These are phyloP conservation scores for Nothophytophthora sp. DNA, from an alignment of 352 stramenopile genomes.

Conservation along the genomic window DNA sequence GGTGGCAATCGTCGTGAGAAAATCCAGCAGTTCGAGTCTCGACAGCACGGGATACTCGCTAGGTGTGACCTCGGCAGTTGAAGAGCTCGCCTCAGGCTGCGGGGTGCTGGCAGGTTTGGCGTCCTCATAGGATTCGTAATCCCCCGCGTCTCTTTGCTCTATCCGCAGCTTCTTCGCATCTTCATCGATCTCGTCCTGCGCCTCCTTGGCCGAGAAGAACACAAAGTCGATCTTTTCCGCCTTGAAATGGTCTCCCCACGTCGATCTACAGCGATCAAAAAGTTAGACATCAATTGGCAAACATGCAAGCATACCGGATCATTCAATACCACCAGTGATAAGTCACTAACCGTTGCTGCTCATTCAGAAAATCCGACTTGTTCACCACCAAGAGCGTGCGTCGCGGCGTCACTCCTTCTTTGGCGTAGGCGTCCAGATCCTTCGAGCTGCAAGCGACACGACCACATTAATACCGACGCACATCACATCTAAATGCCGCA, in stretches of 20 bases:
- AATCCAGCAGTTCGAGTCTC: slow-evolving; percentile 76
- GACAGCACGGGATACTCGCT: slow-evolving; percentile 66
- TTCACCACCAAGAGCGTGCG: slow-evolving; percentile 98
- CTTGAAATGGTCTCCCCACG: slow-evolving; percentile 96
- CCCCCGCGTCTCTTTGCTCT: slow-evolving; percentile 34
- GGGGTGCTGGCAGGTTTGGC: slow-evolving; percentile 16
- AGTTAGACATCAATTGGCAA: not conserved
- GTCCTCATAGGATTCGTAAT: slow-evolving; percentile 39
- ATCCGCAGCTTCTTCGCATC: slow-evolving; percentile 65
- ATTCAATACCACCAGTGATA: no score
- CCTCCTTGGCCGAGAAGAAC: slow-evolving; percentile 98
- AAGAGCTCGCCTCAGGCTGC: not conserved
- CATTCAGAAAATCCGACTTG: slow-evolving; percentile 98
- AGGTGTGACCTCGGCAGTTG: not conserved
- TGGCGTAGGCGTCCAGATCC: slow-evolving; percentile 95
- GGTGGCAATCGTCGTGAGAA: slow-evolving; percentile 57
- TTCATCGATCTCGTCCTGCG: slow-evolving; percentile 92
- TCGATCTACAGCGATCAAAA: slow-evolving; percentile 39
- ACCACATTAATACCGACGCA: slow-evolving; percentile 5
- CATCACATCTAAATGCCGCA: not conserved
- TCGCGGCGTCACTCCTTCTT: slow-evolving; percentile 90
- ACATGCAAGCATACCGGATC: no score
- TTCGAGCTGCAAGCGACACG: slow-evolving; percentile 65
- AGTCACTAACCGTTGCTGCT: slow-evolving; percentile 78
- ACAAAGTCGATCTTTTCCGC: slow-evolving; percentile 90